Conservation (phyloP, 2,329 filamentous ascomycete species). For the Calonectria henricotiae region DNA sequence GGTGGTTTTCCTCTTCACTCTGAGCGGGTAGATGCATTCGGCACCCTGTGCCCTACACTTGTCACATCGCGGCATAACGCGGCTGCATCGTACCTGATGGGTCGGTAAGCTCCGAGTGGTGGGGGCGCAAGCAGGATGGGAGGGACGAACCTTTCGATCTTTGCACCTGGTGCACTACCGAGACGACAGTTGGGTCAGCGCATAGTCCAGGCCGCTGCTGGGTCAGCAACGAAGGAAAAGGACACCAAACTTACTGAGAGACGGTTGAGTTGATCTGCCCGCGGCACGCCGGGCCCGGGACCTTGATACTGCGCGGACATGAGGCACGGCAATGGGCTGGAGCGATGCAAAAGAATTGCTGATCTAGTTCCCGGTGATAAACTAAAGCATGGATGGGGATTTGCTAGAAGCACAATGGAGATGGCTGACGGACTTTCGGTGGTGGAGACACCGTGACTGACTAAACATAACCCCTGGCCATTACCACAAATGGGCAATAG, state of each 20-base stretch:
- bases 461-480: too few species aligned
- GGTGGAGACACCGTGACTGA: constrained; percentile 10
- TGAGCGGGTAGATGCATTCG: constrained; percentile 10
- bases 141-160: constrained; percentile 26
- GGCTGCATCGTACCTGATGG: constrained; percentile 11
- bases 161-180: constrained; percentile 21
- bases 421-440: constrained; percentile 12
- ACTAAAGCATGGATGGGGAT: background rate
- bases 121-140: background rate
- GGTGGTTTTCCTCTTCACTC: constrained; percentile 2
- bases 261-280: constrained; percentile 8
- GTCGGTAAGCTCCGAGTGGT: constrained; percentile 15
- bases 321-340: background rate
- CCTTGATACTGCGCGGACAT: background rate
- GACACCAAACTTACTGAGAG: constrained; percentile 1
- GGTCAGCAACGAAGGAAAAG: background rate
- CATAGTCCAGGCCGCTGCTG: constrained; percentile 8
- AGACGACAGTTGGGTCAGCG: constrained; percentile 8
- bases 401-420: background rate
- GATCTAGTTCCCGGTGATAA: background rate
- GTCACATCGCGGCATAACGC: constrained; percentile 19
- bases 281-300: background rate
- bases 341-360: background rate
- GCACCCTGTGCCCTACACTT: constrained; percentile 12
- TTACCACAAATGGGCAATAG: constrained; percentile 18